Percentiles rank a stretch among this genome's conserved stretches.
phyloP scores from a whole-genome alignment of 2,329 filamentous ascomycete species.

The Pseudocercospora fijiensis region DNA sequence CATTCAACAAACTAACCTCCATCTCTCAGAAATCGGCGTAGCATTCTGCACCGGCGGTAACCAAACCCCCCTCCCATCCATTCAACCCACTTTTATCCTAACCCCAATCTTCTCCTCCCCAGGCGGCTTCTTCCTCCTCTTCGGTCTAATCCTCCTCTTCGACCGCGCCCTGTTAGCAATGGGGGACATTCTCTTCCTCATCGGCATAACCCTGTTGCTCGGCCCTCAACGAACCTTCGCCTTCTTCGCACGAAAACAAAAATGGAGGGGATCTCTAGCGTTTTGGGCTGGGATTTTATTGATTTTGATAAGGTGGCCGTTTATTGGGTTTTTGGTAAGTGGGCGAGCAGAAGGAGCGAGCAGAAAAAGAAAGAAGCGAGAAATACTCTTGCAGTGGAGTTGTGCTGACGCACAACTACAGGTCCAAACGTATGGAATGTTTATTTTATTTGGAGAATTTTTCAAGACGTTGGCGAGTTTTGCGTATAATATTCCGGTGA shows the following conservation, averaged over 20 bases:
- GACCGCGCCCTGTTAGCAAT: slow-evolving; percentile 97
- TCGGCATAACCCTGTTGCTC: slow-evolving; percentile 94
- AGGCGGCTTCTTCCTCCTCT: slow-evolving; percentile 94
- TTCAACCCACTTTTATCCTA: no score
- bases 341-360: no score
- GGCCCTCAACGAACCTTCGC: slow-evolving; percentile 83
- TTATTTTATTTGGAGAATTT: slow-evolving; percentile 94
- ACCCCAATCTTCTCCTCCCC: slow-evolving; percentile 28
- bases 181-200: slow-evolving; percentile 98
- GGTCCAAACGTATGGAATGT: slow-evolving; percentile 68
- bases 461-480: slow-evolving; percentile 88
- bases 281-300: slow-evolving; percentile 81
- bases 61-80: neutral
- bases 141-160: slow-evolving; percentile 95
- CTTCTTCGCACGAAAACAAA: slow-evolving; percentile 94
- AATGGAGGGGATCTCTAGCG: slow-evolving; percentile 84
- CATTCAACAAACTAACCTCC: neutral
- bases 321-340: slow-evolving; percentile 79
- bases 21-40: slow-evolving; percentile 80
- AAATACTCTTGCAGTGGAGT: no score
- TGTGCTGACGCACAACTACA: no score
- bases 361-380: no score
- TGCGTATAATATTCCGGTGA: slow-evolving; percentile 75
- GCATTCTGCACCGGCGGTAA: slow-evolving; percentile 94
- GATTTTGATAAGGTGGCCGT: slow-evolving; percentile 85